Evolutionary conservation across 495 filamentous ascomycete genomes (phyloP).

Genomic region (Parathielavia appendiculata): DNA sequence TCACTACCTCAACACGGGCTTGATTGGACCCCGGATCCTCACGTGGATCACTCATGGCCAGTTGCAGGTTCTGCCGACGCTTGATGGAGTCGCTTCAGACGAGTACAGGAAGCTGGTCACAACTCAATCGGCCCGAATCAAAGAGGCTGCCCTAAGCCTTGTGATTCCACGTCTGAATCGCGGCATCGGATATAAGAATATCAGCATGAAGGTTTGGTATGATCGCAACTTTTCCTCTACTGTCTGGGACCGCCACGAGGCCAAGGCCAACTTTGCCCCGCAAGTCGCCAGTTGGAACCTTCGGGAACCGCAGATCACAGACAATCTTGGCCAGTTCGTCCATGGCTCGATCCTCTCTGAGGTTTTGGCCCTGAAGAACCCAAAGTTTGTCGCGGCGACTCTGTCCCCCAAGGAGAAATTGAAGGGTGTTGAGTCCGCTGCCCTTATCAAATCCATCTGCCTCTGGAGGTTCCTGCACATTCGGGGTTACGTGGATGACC

Average conservation of each 20-base stretch:
- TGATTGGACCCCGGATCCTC: conserved; percentile 72
- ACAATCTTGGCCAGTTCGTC: conserved; percentile 44
- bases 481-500: conserved; percentile 73
- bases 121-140: conserved; percentile 61
- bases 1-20: conserved; percentile 78
- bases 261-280: conserved; percentile 54
- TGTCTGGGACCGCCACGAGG: conserved; percentile 55
- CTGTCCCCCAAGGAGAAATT: conserved; percentile 41
- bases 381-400: conserved; percentile 63
- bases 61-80: conserved; percentile 65
- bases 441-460: conserved; percentile 71
- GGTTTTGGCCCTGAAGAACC: conserved; percentile 55
- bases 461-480: conserved; percentile 86
- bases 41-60: conserved; percentile 76
- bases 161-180: conserved; percentile 72
- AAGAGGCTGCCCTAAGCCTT: conserved; percentile 68
- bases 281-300: conserved; percentile 72
- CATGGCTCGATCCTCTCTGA: conserved; percentile 53
- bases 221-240: conserved; percentile 59
- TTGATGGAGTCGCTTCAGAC: conserved; percentile 73
- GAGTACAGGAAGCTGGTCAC: conserved; percentile 78
- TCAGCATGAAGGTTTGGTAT: conserved; percentile 80
- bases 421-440: conserved; percentile 50
- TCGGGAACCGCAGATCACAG: conserved; percentile 46
- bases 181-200: conserved; percentile 69